Evolutionary conservation across 2,329 filamentous ascomycete genomes (phyloP), one percentile per base, ranked within the genome.

Genomic region (Cladophialophora yegresii): DNA sequence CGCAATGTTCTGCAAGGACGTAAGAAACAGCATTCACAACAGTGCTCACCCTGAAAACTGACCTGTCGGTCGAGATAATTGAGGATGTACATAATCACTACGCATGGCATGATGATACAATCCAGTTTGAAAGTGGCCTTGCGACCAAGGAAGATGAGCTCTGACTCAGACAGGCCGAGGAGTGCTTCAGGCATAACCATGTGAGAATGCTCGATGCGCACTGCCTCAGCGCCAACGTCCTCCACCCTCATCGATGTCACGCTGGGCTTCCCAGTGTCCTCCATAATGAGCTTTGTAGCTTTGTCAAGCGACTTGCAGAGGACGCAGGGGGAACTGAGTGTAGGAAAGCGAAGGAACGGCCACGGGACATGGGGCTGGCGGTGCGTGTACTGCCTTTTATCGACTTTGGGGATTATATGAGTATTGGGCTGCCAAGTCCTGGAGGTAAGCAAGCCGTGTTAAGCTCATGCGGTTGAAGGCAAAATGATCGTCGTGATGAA

Each of bases 41-140:
- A 13, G 40, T 10, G 32, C 28, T 32, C 43, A 23, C n/a, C 36
- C n/a, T 20, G 54, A 54, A 20, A 33, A 13, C 56, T 10, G 45
- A 60, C 62, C 50, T 64, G 62, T 49, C 82, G 78, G 69, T 87
- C 84, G n/a, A 89, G 76, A 74, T 90, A 91, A 76, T 91, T 91
- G 78, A 61, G 50, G 28, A 58, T 54, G 20, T 63, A 63, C 62
- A 65, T 62, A 28, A 65, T 58, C 20, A 56, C 59, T 4, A 68
- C 43, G n/a, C 32, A 54, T 13, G 66, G 63, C 51, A 68, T 59
- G 56, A 68, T 65, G 33, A 63, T 47, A 23, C 61, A 58, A 47
- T 68, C 66, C 56, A 66, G 30, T 51, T 68, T 68, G 54, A 62
- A 58, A 8, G 63, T 65, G 22, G 66, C 66, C 36, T 58, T 63